Evolutionary conservation across 2,329 filamentous ascomycete species (phyloP).

Genomic region (Drechmeria coniospora): DNA sequence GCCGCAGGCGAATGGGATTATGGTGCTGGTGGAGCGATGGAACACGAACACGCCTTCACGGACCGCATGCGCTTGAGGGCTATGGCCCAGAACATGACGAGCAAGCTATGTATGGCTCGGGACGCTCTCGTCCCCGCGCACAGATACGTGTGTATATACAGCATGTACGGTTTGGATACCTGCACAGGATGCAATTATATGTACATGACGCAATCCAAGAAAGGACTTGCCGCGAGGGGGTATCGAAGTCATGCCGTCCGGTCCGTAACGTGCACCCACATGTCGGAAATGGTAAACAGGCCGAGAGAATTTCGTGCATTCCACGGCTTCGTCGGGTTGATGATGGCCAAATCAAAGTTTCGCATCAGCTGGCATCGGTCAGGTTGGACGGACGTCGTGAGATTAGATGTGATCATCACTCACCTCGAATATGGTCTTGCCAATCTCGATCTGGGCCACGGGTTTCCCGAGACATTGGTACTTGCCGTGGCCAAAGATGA

Average conservation of each 20-base stretch:
- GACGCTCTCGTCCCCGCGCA: too few relatives aligned
- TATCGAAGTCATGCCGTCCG: constrained; percentile 1
- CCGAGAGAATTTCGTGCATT: constrained; percentile 11
- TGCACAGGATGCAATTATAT: too few relatives aligned
- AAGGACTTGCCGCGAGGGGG: too few relatives aligned
- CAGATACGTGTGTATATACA: too few relatives aligned
- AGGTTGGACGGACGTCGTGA: background rate
- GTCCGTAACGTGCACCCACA: constrained; percentile 17
- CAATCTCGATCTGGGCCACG: constrained; percentile 21
- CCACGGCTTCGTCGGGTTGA: constrained; percentile 14
- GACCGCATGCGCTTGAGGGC: too few relatives aligned
- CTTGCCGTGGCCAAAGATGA: constrained; percentile 23
- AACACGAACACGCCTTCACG: too few relatives aligned
- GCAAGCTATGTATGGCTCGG: too few relatives aligned
- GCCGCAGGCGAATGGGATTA: too few relatives aligned
- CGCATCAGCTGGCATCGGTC: constrained; percentile 11
- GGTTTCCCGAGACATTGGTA: constrained; percentile 22
- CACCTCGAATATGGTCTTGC: constrained; percentile 26
- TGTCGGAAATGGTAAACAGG: constrained; percentile 15
- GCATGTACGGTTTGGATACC: too few relatives aligned
- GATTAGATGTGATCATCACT: background rate
- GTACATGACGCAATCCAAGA: too few relatives aligned
- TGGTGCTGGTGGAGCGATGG: too few relatives aligned
- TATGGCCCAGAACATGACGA: too few relatives aligned
- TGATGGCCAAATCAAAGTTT: constrained; percentile 13